These are phyloP conservation scores for Populus euphratica DNA, from an alignment of 345 rosid species.

Conservation along the genomic window DNA sequence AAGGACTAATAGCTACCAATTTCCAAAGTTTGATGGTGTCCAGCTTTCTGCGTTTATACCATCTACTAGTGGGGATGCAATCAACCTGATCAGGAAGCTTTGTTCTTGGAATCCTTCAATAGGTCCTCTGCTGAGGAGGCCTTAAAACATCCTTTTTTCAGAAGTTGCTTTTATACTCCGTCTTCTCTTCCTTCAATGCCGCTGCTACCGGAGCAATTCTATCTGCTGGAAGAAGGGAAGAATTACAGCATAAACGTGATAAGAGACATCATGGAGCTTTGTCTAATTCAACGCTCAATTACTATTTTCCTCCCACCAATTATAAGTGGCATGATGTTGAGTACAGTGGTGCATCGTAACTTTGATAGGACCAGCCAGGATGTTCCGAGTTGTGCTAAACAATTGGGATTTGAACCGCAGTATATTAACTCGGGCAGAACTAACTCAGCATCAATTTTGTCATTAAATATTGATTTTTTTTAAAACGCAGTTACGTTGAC, in stretches of 20 bases:
- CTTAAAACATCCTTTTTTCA: conserved; percentile 88
- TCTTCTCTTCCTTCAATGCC: conserved; percentile 38
- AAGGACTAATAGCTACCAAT: conserved; percentile 63
- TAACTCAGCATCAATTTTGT: too few species aligned
- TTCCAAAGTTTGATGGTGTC: conserved; percentile 63
- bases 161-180: conserved; percentile 82
- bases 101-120: conserved; percentile 95
- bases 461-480: too few species aligned
- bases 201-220: neutral
- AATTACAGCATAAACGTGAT: conserved; percentile 44
- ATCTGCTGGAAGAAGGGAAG: conserved; percentile 51
- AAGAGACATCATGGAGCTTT: conserved; percentile 45
- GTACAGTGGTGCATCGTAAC: too few species aligned
- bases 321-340: too few species aligned
- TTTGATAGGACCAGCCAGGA: too few species aligned
- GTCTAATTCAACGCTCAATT: too few species aligned
- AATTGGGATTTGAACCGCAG: too few species aligned
- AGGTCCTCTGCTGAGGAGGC: conserved; percentile 83
- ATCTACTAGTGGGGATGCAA: conserved; percentile 62
- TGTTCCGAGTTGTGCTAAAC: neutral
- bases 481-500: too few species aligned
- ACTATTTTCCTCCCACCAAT: too few species aligned
- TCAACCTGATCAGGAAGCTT: conserved; percentile 65
- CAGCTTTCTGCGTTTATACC: conserved; percentile 53
- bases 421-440: too few species aligned